Evolutionary conservation across 2,329 filamentous ascomycete genomes (phyloP).

Genomic region (Penicillium sp.): DNA sequence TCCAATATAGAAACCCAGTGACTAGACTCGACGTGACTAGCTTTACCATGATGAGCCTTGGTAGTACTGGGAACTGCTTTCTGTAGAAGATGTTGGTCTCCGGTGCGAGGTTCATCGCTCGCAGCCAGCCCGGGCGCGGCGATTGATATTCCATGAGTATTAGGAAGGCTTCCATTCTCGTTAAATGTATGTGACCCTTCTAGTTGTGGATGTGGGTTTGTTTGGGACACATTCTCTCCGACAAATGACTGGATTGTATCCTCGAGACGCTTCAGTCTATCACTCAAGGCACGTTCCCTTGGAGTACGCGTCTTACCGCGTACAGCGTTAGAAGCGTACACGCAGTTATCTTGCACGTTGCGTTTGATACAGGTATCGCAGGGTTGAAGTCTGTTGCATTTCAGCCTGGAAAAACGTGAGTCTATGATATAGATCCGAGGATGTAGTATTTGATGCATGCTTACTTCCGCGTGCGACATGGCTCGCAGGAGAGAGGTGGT

Average conservation of each 20-base stretch:
- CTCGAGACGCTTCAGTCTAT: conserved; percentile 8
- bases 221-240: neutral
- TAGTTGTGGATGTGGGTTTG: neutral
- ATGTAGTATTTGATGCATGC: neutral
- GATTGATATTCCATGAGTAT: neutral
- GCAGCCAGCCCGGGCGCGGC: neutral
- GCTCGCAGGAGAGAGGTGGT: conserved; percentile 9
- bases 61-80: neutral
- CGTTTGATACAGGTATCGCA: conserved; percentile 8
- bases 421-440: neutral
- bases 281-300: conserved; percentile 1
- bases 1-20: conserved; percentile 13
- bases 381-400: conserved; percentile 6
- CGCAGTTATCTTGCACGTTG: neutral
- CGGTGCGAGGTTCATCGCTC: neutral
- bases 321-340: conserved; percentile 8
- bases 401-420: neutral
- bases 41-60: neutral
- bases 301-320: neutral
- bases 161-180: neutral
- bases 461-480: conserved; percentile 11
- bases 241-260: conserved; percentile 7
- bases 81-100: neutral
- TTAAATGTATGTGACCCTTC: neutral
- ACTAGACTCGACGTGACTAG: conserved; percentile 6